Evolutionary conservation across 306 rosid species (phyloP).

Genomic region (Canavalia gladiata): DNA sequence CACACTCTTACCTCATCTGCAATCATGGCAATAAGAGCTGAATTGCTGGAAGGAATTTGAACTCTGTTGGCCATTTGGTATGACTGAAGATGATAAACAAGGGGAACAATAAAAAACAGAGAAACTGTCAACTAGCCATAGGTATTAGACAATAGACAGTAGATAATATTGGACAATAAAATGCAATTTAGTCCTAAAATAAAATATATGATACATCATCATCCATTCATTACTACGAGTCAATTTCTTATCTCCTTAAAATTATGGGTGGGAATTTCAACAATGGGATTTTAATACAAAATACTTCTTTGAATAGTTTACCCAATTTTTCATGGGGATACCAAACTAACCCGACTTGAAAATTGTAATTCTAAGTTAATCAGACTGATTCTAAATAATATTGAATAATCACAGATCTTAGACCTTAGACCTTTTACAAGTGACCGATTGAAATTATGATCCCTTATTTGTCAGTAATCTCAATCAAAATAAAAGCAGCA

Average conservation of each 20-base stretch:
- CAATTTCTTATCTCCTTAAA: conserved; percentile 22
- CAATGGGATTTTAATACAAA: not conserved
- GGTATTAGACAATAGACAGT: conserved; percentile 15
- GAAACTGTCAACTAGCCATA: conserved; percentile 16
- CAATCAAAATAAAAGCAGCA: conserved; percentile 23
- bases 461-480: conserved; percentile 2
- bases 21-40: conserved; percentile 91
- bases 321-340: not conserved
- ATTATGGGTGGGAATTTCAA: conserved; percentile 9
- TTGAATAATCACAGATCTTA: conserved; percentile 39
- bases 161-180: conserved; percentile 10
- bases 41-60: conserved; percentile 62
- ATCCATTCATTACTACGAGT: not conserved
- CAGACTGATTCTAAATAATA: not conserved
- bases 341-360: conserved; percentile 24
- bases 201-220: not conserved
- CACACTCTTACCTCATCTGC: conserved; percentile 79
- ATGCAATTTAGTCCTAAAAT: conserved; percentile 1
- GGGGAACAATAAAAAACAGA: conserved; percentile 1
- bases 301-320: not conserved
- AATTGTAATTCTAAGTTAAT: not conserved
- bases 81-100: conserved; percentile 42
- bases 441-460: conserved; percentile 11
- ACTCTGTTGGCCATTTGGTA: conserved; percentile 77
- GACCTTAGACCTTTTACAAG: not conserved